Percentiles rank a stretch among this genome's conserved stretches.
These are phyloP conservation scores for Aspergillus baeticus DNA, from an alignment of 495 filamentous ascomycete species.

Conservation along the genomic window DNA sequence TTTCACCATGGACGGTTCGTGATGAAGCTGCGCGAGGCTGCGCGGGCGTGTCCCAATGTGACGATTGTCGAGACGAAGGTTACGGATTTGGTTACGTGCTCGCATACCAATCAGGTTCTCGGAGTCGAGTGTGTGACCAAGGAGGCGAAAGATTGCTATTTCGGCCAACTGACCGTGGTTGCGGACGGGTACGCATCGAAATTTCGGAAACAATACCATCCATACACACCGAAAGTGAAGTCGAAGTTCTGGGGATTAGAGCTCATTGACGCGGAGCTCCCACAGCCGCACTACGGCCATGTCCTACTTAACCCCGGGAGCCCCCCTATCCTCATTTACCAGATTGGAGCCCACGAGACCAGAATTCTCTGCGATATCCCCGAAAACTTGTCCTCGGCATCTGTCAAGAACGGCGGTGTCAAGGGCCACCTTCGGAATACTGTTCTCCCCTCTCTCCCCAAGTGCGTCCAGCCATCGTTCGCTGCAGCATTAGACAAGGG, in stretches of 20 bases:
- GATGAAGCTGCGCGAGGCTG: constrained; percentile 67
- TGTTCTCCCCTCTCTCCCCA: constrained; percentile 75
- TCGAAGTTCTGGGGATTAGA: constrained; percentile 92
- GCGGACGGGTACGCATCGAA: constrained; percentile 93
- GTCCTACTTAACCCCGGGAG: constrained; percentile 71
- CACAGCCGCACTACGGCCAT: constrained; percentile 72
- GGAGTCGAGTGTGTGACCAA: constrained; percentile 71
- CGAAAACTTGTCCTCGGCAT: constrained; percentile 69
- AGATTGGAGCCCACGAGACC: constrained; percentile 95
- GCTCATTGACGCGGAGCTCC: constrained; percentile 80
- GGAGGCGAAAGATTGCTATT: constrained; percentile 67
- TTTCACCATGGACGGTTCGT: constrained; percentile 90
- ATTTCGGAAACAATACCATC: constrained; percentile 80
- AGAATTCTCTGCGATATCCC: constrained; percentile 90
- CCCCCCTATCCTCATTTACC: constrained; percentile 87
- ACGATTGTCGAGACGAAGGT: constrained; percentile 73
- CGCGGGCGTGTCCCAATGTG: constrained; percentile 64
- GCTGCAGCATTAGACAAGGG: constrained; percentile 70
- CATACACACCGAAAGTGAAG: constrained; percentile 63
- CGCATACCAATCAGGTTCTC: constrained; percentile 61
- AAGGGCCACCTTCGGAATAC: constrained; percentile 75
- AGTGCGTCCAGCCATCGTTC: constrained; percentile 72
- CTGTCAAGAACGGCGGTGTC: constrained; percentile 70
- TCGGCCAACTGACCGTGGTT: constrained; percentile 81
- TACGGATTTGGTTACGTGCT: constrained; percentile 57